Percentiles rank a stretch among this genome's conserved stretches.
Evolutionary conservation across 768 basidiomycete species (phyloP).

Genomic region (Cytidiella melzeri): DNA sequence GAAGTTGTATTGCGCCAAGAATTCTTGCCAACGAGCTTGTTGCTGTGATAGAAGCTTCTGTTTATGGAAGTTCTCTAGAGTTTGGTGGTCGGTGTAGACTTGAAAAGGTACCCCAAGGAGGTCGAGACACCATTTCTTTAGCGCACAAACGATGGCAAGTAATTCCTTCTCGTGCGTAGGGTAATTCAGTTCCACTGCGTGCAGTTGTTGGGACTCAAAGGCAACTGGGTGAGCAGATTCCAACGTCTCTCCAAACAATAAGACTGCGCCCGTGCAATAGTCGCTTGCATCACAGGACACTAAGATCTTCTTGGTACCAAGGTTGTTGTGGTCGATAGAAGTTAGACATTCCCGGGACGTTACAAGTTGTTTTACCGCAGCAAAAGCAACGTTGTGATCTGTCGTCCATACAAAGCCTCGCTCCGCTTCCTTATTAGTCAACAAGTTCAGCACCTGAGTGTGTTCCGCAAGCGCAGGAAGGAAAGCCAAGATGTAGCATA

Average conservation of each 20-base stretch:
- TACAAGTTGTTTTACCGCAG: too few relatives aligned
- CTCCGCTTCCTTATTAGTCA: too few relatives aligned
- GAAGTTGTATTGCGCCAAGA: constrained; percentile 31
- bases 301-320: constrained; percentile 27
- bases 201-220: too few relatives aligned
- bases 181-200: too few relatives aligned
- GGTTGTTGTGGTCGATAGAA: too few relatives aligned
- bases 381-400: too few relatives aligned
- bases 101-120: constrained; percentile 18
- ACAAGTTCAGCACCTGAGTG: too few relatives aligned
- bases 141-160: constrained; percentile 28
- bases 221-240: constrained; percentile 28
- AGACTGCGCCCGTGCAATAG: constrained; percentile 22
- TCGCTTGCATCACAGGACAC: constrained; percentile 30
- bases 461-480: too few relatives aligned
- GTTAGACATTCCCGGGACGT: too few relatives aligned
- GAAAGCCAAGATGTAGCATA: too few relatives aligned
- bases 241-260: constrained; percentile 28
- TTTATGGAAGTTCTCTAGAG: constrained; percentile 26
- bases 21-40: constrained; percentile 34
- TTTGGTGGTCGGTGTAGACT: too few relatives aligned
- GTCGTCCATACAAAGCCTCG: too few relatives aligned
- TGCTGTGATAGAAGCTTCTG: constrained; percentile 28
- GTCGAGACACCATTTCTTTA: constrained; percentile 17
- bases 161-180: constrained; percentile 34